Evolutionary conservation across 2,329 filamentous ascomycete species (phyloP), one percentile per base, ranked within the genome.

Genomic region (Ilyonectria destructans): DNA sequence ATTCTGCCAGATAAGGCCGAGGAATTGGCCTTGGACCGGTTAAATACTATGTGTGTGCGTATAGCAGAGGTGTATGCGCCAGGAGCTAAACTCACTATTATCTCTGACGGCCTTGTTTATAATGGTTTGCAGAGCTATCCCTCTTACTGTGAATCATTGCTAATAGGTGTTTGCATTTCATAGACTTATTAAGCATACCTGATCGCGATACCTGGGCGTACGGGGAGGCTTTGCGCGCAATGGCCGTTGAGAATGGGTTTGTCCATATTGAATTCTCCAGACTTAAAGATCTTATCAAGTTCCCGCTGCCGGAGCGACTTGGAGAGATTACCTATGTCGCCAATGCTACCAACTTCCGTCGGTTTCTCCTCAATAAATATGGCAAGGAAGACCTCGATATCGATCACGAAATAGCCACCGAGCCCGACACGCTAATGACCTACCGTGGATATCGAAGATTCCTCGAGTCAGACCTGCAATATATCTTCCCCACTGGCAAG

Each of bases 71-170:
- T 79, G 1, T 80, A 80, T n/a, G 5, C 54, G 0, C 77, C 78
- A 5, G 78, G 78, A 1, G 77, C 78, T 2, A 46, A 69, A 10
- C 63, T 75, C 2, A 82, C 81, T n/a, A 87, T 89, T 37, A 81
- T 86, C 10, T 88, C 86, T 0, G 86, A 88, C 69, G 87, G 87
- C 0, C 78, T 88, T 15, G 83, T 85, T 1, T 89, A 88, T 49
- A 88, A 87, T 65, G 86, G 85, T 86, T 71, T 33, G 77, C 73
- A 10, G 19, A 46, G 15, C 1, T n/a, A 2, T 43, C 2, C 17
- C 17, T 8, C 7, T n/a, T 5, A 7, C 1, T 43, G 17, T n/a
- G 6, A 7, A 6, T 8, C 6, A 8, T 43, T 43, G 17, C 15
- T 43, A 43, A 43, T 43, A 1, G 1, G 8, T 40, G 7, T n/a